A percentile compares a stretch with the other conserved stretches of the same genome.
Conservation (phyloP, 2,329 filamentous ascomycete genomes). For the Decorospora gaudefroyi region DNA sequence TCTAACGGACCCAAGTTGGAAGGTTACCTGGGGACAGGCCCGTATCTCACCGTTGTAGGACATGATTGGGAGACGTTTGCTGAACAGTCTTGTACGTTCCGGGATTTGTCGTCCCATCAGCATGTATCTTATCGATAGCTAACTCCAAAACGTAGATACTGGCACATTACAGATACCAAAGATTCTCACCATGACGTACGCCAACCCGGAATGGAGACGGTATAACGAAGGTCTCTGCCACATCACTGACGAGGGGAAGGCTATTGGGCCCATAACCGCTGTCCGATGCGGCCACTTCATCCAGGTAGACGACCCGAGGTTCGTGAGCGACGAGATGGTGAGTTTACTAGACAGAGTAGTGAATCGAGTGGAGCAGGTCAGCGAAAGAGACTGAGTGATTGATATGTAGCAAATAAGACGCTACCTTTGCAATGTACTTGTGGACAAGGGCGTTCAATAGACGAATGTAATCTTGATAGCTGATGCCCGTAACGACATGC, state of each 20-base stretch:
- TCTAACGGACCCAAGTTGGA: constrained; percentile 51
- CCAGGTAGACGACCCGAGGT: constrained; percentile 58
- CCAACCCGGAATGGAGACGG: constrained; percentile 58
- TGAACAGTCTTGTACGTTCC: constrained; percentile 48
- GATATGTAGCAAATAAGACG: neutral
- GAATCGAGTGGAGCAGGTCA: constrained; percentile 43
- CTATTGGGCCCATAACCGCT: constrained; percentile 55
- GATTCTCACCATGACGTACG: constrained; percentile 54
- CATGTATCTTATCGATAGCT: constrained; percentile 1
- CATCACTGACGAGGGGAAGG: constrained; percentile 50
- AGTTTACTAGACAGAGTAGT: constrained; percentile 43
- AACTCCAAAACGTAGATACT: constrained; percentile 19
- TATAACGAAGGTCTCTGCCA: constrained; percentile 59
- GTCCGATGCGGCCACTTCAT: constrained; percentile 60
- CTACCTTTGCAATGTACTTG: too few species aligned
- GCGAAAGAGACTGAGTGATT: constrained; percentile 28
- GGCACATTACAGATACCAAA: constrained; percentile 41
- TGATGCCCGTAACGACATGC: too few species aligned
- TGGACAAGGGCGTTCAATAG: too few species aligned
- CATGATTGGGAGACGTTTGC: constrained; percentile 61
- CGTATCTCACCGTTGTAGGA: constrained; percentile 57
- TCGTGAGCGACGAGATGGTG: constrained; percentile 42
- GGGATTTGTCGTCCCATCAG: neutral
- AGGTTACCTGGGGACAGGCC: constrained; percentile 43
- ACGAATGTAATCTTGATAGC: too few species aligned